Base-by-base conservation (phyloP, 441 rosid genomes). In the Euphorbia schlechtendalii region DNA sequence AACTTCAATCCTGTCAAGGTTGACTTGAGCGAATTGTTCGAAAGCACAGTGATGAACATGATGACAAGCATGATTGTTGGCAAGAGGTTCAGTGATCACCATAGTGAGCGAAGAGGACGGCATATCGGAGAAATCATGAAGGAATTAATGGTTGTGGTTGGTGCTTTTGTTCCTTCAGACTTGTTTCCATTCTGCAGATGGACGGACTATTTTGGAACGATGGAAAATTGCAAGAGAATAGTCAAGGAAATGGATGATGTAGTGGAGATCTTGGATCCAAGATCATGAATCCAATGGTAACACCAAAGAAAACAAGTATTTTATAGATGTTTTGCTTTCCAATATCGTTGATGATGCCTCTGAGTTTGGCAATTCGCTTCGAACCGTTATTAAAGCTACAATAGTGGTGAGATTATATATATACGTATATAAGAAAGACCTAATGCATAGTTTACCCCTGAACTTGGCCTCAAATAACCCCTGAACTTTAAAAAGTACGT, bases 31-130 rank as follows among this genome's bases (percentile, higher is more conserved):
- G 57, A 63, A 13, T 12, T 7, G 52, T 9, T 51, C 2, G 49
- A 62, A 8, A 15, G 8, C 20, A 18, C 52, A 12, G 36, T 46
- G 1, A 12, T 69, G 0, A 63, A 69, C 49, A 63, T 45, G 11
- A 54, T 69, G 5, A 69, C 63, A 25, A 43, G 57, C 7, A 69
- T 69, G 34, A 41, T 70, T 8, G 68, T 64, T 1, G 64, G 64
- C 4, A 70, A 70, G 51, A 22, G 68, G 25, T 70, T 43, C 22
- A 61, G 57, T 30, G 45, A 49, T 22, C 40, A 12, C 14, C n/a
- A 61, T 2, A 15, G 8, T n/a, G 63, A 17, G 8, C 30, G 38
- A 2, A 30, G 24, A 18, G 59, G 57, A 2, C 20, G 45, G 6
- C 48, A 15, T 9, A 34, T 68, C 1, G 71, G 58, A 8, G 15